Conservation (phyloP, 2,329 filamentous ascomycete species). For the Diaporthe citri region DNA sequence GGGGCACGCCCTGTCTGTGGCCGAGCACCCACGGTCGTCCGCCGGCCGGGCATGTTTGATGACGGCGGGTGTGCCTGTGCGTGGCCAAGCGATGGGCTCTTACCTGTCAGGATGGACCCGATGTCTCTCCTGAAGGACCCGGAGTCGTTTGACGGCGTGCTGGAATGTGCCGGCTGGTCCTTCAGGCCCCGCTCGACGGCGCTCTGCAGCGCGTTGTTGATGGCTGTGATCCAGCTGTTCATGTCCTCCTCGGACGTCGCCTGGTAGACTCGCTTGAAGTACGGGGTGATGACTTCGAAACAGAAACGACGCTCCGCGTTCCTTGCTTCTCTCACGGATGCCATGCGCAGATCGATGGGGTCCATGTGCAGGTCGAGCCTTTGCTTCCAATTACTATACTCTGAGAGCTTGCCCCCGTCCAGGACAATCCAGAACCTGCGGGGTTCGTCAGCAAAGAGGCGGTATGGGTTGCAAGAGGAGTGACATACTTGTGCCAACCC, state of each 20-base stretch:
- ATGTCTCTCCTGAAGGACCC: slow-evolving; percentile 82
- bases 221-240: slow-evolving; percentile 94
- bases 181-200: slow-evolving; percentile 84
- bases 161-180: slow-evolving; percentile 59
- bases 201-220: slow-evolving; percentile 97
- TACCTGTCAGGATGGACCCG: slow-evolving; percentile 91
- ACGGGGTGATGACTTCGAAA: slow-evolving; percentile 97
- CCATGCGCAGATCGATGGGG: slow-evolving; percentile 95
- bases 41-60: slow-evolving; percentile 76
- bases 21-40: slow-evolving; percentile 91
- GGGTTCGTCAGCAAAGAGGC: slow-evolving; percentile 39
- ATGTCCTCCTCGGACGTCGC: slow-evolving; percentile 98
- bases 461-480: not conserved
- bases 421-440: slow-evolving; percentile 96
- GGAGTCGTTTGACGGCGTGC: slow-evolving; percentile 59
- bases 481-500: slow-evolving; percentile 94
- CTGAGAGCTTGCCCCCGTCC: slow-evolving; percentile 94
- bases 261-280: slow-evolving; percentile 96
- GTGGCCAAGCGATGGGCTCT: slow-evolving; percentile 79
- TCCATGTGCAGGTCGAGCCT: slow-evolving; percentile 97
- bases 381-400: slow-evolving; percentile 99
- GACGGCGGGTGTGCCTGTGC: slow-evolving; percentile 61
- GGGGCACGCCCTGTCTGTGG: slow-evolving; percentile 74
- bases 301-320: slow-evolving; percentile 96
- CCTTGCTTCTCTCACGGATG: slow-evolving; percentile 93